Evolutionary conservation across 2,329 filamentous ascomycete genomes (phyloP).

Genomic region (Calonectria fujianensis): DNA sequence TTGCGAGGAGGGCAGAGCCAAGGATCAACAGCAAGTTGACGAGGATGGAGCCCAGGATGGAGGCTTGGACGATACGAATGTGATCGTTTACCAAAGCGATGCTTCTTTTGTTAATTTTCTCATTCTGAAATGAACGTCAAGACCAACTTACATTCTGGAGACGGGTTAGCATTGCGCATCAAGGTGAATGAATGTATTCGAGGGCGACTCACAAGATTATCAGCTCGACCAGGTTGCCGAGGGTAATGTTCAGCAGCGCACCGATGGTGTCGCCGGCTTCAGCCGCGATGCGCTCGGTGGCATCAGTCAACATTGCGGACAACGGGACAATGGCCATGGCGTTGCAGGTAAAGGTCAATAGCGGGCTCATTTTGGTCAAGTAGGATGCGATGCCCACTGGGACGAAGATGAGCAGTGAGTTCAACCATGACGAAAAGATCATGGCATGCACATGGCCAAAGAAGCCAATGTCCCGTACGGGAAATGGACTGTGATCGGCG

Average conservation of each 20-base stretch:
- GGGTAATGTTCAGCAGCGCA: slow-evolving; percentile 76
- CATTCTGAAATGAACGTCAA: neutral
- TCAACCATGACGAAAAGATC: slow-evolving; percentile 71
- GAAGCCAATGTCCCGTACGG: slow-evolving; percentile 34
- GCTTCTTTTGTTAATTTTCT: slow-evolving; percentile 60
- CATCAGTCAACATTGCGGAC: slow-evolving; percentile 74
- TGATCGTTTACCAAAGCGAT: slow-evolving; percentile 74
- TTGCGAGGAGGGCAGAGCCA: slow-evolving; percentile 83
- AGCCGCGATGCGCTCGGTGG: slow-evolving; percentile 75
- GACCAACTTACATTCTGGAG: slow-evolving; percentile 58
- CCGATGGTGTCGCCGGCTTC: slow-evolving; percentile 76
- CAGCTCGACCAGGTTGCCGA: slow-evolving; percentile 78
- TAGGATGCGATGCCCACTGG: slow-evolving; percentile 79
- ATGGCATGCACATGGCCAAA: slow-evolving; percentile 54
- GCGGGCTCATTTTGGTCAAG: slow-evolving; percentile 58
- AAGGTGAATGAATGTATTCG: too few relatives aligned
- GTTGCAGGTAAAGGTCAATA: slow-evolving; percentile 74
- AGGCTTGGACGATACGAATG: slow-evolving; percentile 85
- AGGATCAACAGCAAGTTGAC: slow-evolving; percentile 85
- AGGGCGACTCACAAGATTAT: slow-evolving; percentile 71
- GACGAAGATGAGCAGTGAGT: slow-evolving; percentile 81
- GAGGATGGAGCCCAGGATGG: slow-evolving; percentile 84
- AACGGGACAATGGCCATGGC: slow-evolving; percentile 76
- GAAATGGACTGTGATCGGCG: slow-evolving; percentile 27
- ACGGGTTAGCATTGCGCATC: slow-evolving; percentile 53